Evolutionary conservation across 2,329 filamentous ascomycete species (phyloP).

Genomic region (Xylariaceae sp.): DNA sequence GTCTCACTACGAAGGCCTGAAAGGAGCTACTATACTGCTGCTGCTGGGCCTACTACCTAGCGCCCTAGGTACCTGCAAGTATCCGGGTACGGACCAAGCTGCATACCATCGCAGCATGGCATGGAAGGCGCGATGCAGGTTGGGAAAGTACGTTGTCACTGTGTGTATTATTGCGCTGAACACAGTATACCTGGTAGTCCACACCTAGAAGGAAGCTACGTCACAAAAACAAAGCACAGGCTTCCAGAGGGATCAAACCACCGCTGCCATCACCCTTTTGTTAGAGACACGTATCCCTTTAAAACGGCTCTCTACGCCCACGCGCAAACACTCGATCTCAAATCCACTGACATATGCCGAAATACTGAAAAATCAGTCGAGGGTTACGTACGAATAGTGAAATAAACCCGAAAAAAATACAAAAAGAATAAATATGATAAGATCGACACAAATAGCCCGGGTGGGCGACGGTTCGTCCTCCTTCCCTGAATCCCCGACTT

Average conservation of each 20-base stretch:
- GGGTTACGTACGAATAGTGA: background rate
- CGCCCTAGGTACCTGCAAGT: background rate
- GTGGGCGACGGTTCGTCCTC: constrained; percentile 64
- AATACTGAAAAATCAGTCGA: background rate
- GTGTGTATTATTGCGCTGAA: background rate
- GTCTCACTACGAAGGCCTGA: background rate
- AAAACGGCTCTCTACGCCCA: background rate
- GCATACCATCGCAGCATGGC: no score
- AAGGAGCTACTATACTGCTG: background rate
- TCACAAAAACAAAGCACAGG: background rate
- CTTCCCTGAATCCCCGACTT: constrained; percentile 1
- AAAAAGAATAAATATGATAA: constrained; percentile 59
- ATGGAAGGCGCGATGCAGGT: background rate
- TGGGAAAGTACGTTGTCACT: background rate
- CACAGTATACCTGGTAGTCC: background rate
- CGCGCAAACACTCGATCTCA: background rate
- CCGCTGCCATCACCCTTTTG: background rate
- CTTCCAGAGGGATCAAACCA: background rate
- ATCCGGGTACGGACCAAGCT: no score
- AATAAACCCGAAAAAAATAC: background rate
- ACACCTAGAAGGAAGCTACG: background rate
- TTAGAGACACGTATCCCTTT: background rate
- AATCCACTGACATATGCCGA: background rate
- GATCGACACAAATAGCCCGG: constrained; percentile 88
- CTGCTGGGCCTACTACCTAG: background rate